Percentiles rank a stretch among this genome's conserved stretches.
Conservation (phyloP, 345 rosid genomes). For the Hypericum androsaemum region DNA sequence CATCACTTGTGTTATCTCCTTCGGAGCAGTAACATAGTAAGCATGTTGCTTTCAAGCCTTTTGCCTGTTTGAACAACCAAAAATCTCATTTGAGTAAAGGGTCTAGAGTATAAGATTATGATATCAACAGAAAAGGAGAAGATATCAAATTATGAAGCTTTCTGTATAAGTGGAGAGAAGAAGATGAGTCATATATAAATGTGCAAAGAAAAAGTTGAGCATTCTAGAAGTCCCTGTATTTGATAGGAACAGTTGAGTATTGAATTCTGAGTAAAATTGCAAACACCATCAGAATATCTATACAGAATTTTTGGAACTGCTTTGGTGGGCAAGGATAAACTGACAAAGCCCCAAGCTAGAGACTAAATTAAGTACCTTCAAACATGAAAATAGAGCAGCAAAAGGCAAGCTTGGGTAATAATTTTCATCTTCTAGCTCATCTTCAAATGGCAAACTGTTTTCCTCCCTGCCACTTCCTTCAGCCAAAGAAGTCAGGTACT, state of each 20-base stretch:
- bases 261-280: too few species aligned
- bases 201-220: too few species aligned
- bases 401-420: conserved; percentile 90
- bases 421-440: conserved; percentile 82
- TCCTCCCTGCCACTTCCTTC: conserved; percentile 34
- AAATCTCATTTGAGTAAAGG: not conserved
- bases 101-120: too few species aligned
- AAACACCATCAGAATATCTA: too few species aligned
- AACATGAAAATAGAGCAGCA: conserved; percentile 79
- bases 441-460: conserved; percentile 43
- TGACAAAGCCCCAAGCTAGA: too few species aligned
- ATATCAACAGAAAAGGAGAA: too few species aligned
- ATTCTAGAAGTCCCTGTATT: not conserved
- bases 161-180: too few species aligned
- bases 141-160: too few species aligned
- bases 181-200: too few species aligned
- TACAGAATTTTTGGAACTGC: too few species aligned
- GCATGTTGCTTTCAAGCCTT: conserved; percentile 75
- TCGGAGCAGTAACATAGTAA: conserved; percentile 87
- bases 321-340: too few species aligned
- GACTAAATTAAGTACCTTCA: conserved; percentile 40
- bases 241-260: too few species aligned
- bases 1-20: conserved; percentile 85
- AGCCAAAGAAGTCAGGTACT: conserved; percentile 55
- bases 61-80: conserved; percentile 43